Base-by-base conservation (phyloP, 345 rosid species). In the Excoecaria agallocha region DNA sequence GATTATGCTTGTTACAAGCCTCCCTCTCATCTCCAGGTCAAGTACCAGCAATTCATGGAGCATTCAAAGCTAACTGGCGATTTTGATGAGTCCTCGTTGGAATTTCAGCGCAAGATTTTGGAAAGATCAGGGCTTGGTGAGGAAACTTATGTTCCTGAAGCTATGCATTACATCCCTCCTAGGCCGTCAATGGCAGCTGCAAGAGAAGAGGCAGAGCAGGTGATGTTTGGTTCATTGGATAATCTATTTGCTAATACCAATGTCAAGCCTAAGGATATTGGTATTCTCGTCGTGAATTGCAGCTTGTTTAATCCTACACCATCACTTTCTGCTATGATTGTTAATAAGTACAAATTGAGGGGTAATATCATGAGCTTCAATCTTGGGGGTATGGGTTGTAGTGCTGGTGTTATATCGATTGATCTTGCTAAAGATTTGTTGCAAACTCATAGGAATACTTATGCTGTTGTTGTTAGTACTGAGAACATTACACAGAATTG, bases 291-390 rank as follows among this genome's bases (percentile, higher is more conserved):
- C 0, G 97, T 94, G 59, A 94, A 94, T 66, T 92, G 97, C 73
- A 92, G 98, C 64, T 82, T 94, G 84, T 94, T 94, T 76, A 94
- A 91, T 68, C 98, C 98, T 1, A 94, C 98, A 35, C 98, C 98
- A 61, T 94, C 97, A 0, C 59, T 94, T 3, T 94, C 98, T 30
- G 92, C 95, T 12, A 92, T 94, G 97, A 92, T 94, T 70, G 86
- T 94, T 63, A 92, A 90, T 45, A 94, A 88, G 86, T 93, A 91
- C 65, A 91, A 89, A 67, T 52, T 93, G 82, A 89, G 97, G 70
- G 94, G 98, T 0, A 93, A 91, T 76, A 75, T 91, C 43, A 82
- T 81, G 77, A 89, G 91, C 64, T 91, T 82, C 24, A 93, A 91
- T 78, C 87, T 93, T 60, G 97, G 97, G 24, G 98, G 97, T 0